Base-by-base conservation (phyloP, 1,284 basidiomycete species). In the Tilletia caries region DNA sequence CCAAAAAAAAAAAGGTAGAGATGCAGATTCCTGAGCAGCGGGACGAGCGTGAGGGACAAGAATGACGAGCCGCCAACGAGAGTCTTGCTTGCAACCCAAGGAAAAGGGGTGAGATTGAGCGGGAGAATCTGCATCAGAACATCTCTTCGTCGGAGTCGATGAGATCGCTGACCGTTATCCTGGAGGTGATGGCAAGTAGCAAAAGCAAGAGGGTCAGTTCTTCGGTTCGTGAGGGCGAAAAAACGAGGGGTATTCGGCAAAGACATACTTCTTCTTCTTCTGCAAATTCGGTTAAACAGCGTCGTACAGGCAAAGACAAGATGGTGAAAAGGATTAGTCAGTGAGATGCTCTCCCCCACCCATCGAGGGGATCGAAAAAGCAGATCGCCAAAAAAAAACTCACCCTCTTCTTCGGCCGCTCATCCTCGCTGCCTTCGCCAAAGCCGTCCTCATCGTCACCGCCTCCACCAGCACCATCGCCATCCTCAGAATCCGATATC, bases 121-220 rank as follows among this genome's bases (percentile, higher is more conserved):
- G n/a, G n/a, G n/a, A n/a, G n/a, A n/a, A n/a, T 41, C 37, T 15
- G 8, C 37, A 15, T 62, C 32, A 62, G 29, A 34, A 12, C 75
- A 78, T 76, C 73, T 80, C 78, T 67, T 80, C 78, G 64, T 80
- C 78, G 29, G 74, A 76, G 43, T 80, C 77, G 66, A 81, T 81
- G 32, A 76, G 73, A 52, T 78, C 79, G 68, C 77, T 76, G 52
- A 71, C 74, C 20, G 69, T 71, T 6, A 68, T 37, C 25, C 58
- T 65, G 67, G 27, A 37, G 1, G n/a, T n/a, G 27, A 25, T 6
- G 20, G 54, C n/a, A 48, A 37, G 58, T 5, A 46, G 2, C 29
- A 66, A 46, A 25, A 44, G n/a, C 12, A 29, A 15, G 18, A 15
- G 34, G 50, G 29, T 68, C 25, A 37, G 34, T 48, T 68, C 27